Percentiles rank a stretch among this genome's conserved stretches.
phyloP scores from a whole-genome alignment of 495 filamentous ascomycete genomes.

The Usnea hakonensis region DNA sequence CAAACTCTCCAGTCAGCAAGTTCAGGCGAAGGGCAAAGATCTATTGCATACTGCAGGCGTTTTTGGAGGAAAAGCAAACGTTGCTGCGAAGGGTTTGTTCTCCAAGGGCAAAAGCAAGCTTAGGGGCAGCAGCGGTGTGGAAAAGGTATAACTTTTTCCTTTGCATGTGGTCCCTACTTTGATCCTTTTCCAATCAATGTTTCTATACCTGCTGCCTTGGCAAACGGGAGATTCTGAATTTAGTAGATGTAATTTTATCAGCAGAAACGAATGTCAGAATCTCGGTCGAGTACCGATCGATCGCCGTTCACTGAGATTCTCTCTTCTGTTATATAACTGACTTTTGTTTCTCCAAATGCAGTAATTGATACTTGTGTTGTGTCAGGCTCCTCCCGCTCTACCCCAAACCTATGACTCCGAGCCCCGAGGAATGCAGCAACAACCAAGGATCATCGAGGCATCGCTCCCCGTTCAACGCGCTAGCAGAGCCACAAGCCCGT shows the following conservation, averaged over 20 bases:
- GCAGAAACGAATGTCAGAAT: conserved; percentile 11
- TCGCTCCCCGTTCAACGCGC: neutral
- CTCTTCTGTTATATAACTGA: conserved; percentile 15
- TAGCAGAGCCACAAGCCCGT: neutral
- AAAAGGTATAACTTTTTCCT: conserved; percentile 63
- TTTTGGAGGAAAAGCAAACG: conserved; percentile 60
- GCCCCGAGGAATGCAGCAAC: conserved; percentile 23
- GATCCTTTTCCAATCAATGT: conserved; percentile 3
- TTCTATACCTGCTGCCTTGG: conserved; percentile 22
- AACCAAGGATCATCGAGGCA: conserved; percentile 4
- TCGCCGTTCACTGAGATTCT: conserved; percentile 7
- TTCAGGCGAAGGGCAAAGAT: conserved; percentile 75
- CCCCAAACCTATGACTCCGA: conserved; percentile 5
- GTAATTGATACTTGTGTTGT: conserved; percentile 28
- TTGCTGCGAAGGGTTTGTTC: conserved; percentile 78
- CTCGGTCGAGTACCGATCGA: conserved; percentile 1
- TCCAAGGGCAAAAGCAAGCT: conserved; percentile 80
- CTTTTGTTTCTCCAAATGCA: conserved; percentile 11
- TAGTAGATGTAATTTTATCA: conserved; percentile 18
- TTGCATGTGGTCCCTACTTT: conserved; percentile 26
- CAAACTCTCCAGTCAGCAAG: conserved; percentile 37
- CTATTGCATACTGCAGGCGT: conserved; percentile 70
- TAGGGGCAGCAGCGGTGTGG: conserved; percentile 49
- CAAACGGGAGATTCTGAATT: conserved; percentile 13
- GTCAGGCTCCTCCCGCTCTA: conserved; percentile 21